Base-by-base conservation (phyloP, 192 early-diverging fungal genomes). In the Diversispora epigaea region DNA sequence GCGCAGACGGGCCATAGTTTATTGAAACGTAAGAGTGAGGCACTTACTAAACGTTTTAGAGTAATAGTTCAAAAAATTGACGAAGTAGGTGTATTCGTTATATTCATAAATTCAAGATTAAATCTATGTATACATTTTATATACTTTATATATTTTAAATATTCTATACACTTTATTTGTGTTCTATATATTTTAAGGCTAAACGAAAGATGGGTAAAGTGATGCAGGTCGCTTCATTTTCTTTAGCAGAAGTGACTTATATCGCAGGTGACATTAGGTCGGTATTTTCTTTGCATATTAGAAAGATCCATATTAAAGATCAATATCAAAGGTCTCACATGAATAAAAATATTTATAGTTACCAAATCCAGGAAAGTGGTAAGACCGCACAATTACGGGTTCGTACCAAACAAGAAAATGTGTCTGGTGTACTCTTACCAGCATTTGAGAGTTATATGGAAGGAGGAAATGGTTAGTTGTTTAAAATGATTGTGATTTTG, bases 181-280 rank as follows among this genome's bases (percentile, higher is more conserved):
- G 14, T n/a, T n/a, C n/a, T n/a, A n/a, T 19, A 41, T 41, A 32
- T 14, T 21, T 75, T n/a, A 78, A 95, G 93, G 91, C 96, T 57
- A 99, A 99, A 78, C 84, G 91, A 55, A 96, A 97, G 85, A 99
- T 99, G 98, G 97, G 96, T 67, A 95, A 94, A 80, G 91, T 99
- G 55, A 93, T 99, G 93, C 97, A 99, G 79, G 89, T 89, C 67
- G 98, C 98, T 15, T 96, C 94, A 19, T 99, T 99, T 78, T 98
- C 98, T 7, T 89, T 98, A 62, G 95, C 97, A 22, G 95, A 98
- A 80, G 98, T 99, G 40, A 92, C 93, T 62, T 98, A 99, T 78
- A 92, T 91, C 70, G 94, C 96, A 5, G 98, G 98, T 46, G 96
- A 99, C 79, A 98, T 98, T 55, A 90, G 90, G 92, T 94, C 78